Evolutionary conservation across 176 grass and related monocot species (phyloP).

Genomic region (Typha latifolia): DNA sequence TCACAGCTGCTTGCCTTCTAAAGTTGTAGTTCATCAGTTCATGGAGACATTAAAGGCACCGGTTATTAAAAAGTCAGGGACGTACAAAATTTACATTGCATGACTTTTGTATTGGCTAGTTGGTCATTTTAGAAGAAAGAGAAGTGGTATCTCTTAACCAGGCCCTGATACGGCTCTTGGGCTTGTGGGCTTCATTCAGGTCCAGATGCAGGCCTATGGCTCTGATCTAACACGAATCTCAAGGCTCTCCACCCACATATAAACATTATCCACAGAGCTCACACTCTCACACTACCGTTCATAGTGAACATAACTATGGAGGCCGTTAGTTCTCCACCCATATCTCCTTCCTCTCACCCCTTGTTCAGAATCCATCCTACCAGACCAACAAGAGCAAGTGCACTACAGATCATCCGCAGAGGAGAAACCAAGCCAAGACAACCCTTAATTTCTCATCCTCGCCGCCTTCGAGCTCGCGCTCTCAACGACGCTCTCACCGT

Average conservation of each 20-base stretch:
- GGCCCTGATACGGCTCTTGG: too few species aligned
- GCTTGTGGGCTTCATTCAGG: too few species aligned
- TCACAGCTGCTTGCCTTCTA: not conserved
- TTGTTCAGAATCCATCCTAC: not conserved
- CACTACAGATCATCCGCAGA: not conserved
- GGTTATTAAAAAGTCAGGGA: too few species aligned
- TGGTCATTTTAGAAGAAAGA: too few species aligned
- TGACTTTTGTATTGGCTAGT: too few species aligned
- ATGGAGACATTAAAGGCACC: not conserved
- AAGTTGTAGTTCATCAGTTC: not conserved
- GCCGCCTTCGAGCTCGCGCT: not conserved
- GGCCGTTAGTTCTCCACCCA: not conserved
- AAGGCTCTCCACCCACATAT: too few species aligned
- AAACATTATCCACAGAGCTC: conserved; percentile 1
- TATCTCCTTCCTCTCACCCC: not conserved
- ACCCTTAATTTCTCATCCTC: not conserved
- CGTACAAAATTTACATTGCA: too few species aligned
- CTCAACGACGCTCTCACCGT: not conserved
- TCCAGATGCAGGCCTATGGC: too few species aligned
- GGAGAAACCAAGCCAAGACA: not conserved
- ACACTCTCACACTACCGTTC: not conserved
- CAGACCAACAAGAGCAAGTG: not conserved
- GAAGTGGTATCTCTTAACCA: too few species aligned
- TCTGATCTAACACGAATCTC: too few species aligned
- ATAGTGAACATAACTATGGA: not conserved